A percentile compares a stretch with the other conserved stretches of the same genome.
These are phyloP conservation scores for Linnemannia schmuckeri DNA, from an alignment of 192 early-diverging fungal species.

Conservation along the genomic window DNA sequence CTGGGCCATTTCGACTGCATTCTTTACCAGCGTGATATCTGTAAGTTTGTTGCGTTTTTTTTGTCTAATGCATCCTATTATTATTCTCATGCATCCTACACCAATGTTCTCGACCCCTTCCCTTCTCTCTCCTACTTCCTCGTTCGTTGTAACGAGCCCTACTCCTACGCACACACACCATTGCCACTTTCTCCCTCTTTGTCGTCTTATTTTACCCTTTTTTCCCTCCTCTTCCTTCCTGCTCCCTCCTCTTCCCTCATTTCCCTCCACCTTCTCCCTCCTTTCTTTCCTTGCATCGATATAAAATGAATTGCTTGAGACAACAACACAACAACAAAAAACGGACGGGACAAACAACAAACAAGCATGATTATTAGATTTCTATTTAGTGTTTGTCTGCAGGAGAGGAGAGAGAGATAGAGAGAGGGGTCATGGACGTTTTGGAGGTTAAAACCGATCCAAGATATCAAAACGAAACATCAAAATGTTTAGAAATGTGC, in stretches of 20 bases:
- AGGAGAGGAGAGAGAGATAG: neutral
- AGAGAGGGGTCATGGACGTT: neutral
- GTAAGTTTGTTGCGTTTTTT: constrained; percentile 20
- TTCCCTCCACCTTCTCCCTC: neutral
- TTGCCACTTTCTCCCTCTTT: neutral
- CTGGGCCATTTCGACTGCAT: constrained; percentile 34
- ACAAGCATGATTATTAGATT: neutral
- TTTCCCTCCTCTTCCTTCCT: neutral
- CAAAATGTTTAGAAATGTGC: neutral
- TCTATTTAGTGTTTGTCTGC: neutral
- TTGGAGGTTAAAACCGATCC: neutral
- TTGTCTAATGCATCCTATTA: neutral
- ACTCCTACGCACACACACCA: neutral
- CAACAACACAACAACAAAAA: neutral
- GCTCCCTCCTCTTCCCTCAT: too few relatives aligned
- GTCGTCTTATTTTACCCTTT: neutral
- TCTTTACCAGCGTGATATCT: constrained; percentile 29
- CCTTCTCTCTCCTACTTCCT: too few relatives aligned
- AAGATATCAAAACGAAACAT: too few relatives aligned
- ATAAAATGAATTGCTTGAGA: neutral
- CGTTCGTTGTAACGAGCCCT: neutral
- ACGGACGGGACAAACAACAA: neutral
- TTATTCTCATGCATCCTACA: neutral
- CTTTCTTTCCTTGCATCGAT: neutral
- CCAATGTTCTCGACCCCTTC: neutral